phyloP scores from a whole-genome alignment of 352 stramenopile genomes.

The Globisporangium lucens region DNA sequence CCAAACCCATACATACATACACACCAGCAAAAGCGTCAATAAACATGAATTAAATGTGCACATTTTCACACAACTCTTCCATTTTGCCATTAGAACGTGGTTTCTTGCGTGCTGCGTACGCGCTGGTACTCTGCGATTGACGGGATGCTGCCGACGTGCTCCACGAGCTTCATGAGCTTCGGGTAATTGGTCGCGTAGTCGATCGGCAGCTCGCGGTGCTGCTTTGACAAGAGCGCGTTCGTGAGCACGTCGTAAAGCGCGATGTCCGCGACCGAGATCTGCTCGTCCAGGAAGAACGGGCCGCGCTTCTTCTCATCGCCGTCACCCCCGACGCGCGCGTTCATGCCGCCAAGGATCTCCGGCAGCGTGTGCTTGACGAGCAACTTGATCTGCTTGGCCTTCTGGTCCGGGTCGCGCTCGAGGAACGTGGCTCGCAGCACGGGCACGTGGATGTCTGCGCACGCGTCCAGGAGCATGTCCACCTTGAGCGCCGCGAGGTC shows the following conservation, averaged over 20 bases:
- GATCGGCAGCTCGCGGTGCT: conserved; percentile 24
- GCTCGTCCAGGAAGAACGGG: conserved; percentile 32
- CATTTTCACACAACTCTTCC: neutral
- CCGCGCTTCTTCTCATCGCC: conserved; percentile 3
- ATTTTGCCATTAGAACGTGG: conserved; percentile 2
- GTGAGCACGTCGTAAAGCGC: conserved; percentile 35
- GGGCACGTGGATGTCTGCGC: conserved; percentile 23
- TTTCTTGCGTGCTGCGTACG: conserved; percentile 7
- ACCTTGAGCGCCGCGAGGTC: conserved; percentile 29
- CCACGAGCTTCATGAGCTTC: conserved; percentile 18
- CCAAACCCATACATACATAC: neutral
- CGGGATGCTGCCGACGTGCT: conserved; percentile 8
- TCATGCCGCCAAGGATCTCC: conserved; percentile 22
- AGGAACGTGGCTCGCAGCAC: conserved; percentile 26
- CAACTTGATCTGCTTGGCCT: conserved; percentile 23
- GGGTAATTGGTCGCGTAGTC: conserved; percentile 26
- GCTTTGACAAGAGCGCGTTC: conserved; percentile 31
- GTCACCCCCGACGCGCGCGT: conserved; percentile 17
- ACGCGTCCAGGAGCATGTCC: conserved; percentile 33
- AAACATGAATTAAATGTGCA: conserved; percentile 11
- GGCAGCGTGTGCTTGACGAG: conserved; percentile 33
- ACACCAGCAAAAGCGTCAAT: conserved; percentile 2
- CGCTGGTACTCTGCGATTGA: conserved; percentile 17
- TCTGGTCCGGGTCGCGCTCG: conserved; percentile 26
- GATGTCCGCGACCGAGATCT: conserved; percentile 35